These are phyloP conservation scores for Pyrus hybrid DNA, from an alignment of 331 rosid species.

Conservation along the genomic window DNA sequence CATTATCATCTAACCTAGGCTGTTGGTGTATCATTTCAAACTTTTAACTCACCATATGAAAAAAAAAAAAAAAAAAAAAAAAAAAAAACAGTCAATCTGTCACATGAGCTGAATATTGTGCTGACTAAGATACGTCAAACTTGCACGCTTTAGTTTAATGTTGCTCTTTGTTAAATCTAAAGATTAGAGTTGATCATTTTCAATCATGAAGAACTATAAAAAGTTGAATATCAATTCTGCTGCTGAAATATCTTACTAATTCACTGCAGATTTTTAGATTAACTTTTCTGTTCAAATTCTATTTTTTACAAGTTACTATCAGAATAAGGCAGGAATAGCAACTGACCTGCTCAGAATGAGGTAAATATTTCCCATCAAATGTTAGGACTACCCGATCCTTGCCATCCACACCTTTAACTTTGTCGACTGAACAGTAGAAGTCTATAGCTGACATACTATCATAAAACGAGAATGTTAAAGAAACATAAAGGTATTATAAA, in stretches of 20 bases:
- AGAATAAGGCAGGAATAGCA: constrained; percentile 14
- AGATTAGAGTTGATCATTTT: background rate
- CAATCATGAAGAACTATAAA: background rate
- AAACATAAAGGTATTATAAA: background rate
- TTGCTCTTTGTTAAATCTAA: background rate
- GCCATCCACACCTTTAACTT: constrained; percentile 82
- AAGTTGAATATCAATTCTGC: background rate
- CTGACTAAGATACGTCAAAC: background rate
- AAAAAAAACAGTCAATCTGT: background rate
- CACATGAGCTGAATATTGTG: background rate
- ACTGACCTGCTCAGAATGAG: constrained; percentile 76
- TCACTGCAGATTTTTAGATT: background rate
- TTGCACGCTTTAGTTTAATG: background rate
- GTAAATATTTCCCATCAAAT: constrained; percentile 82
- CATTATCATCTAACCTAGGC: background rate
- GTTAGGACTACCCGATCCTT: constrained; percentile 82
- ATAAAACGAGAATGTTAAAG: constrained; percentile 8
- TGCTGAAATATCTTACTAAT: background rate
- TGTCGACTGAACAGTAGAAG: constrained; percentile 93
- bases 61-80: background rate
- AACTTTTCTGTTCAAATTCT: background rate
- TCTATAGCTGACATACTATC: constrained; percentile 92
- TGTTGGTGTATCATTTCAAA: background rate
- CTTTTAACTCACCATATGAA: background rate
- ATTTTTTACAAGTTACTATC: background rate